Conservation (phyloP, 495 filamentous ascomycete species). For the Xylaria venustula region DNA sequence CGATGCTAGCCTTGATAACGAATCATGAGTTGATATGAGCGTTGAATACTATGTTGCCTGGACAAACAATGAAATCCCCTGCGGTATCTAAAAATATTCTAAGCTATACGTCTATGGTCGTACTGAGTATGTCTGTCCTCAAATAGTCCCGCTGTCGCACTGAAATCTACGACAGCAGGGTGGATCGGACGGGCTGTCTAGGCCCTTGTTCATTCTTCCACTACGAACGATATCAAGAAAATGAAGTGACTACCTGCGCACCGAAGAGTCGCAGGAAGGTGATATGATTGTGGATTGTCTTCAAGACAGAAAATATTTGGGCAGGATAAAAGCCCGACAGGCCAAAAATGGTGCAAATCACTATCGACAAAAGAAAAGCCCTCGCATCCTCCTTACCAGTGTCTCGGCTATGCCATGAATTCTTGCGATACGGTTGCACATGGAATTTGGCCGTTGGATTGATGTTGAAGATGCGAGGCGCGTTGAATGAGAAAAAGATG, state of each 20-base stretch:
- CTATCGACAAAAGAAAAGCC: not conserved
- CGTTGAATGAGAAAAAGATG: not conserved
- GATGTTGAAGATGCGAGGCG: not conserved
- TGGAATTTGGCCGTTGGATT: not conserved
- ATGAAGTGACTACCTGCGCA: constrained; percentile 52
- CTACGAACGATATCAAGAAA: constrained; percentile 53
- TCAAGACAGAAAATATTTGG: no score
- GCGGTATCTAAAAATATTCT: not conserved
- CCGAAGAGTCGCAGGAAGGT: constrained; percentile 50
- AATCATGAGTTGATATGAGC: no score
- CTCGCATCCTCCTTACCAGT: constrained; percentile 1
- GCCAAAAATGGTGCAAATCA: not conserved
- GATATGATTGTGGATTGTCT: constrained; percentile 54
- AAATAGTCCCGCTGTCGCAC: constrained; percentile 59
- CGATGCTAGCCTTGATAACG: no score
- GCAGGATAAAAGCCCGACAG: not conserved
- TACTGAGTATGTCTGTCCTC: constrained; percentile 49
- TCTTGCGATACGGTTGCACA: not conserved
- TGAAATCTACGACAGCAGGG: constrained; percentile 50
- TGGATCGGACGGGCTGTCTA: constrained; percentile 64
- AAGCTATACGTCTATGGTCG: not conserved
- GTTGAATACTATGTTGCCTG: not conserved
- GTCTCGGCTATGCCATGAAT: not conserved
- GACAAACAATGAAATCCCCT: not conserved
- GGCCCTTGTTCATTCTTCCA: constrained; percentile 58